A percentile compares a stretch with the other conserved stretches of the same genome.
phyloP scores from a whole-genome alignment of 345 rosid species.

The Arabidopsis arenosa region DNA sequence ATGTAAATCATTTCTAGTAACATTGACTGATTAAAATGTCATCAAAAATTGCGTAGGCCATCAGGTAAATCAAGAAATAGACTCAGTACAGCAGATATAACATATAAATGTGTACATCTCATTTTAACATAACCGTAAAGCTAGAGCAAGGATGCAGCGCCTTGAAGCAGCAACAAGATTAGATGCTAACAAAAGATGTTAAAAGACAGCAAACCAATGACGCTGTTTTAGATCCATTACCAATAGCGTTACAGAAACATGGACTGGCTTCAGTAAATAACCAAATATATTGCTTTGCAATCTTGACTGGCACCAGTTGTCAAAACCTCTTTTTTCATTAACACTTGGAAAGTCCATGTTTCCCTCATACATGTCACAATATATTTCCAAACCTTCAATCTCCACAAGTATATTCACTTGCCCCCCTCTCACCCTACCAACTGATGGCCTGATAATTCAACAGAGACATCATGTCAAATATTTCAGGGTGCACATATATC shows the following conservation, averaged over 20 bases:
- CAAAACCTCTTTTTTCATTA: slow-evolving; percentile 46
- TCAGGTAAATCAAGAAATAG: slow-evolving; percentile 3
- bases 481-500: slow-evolving; percentile 24
- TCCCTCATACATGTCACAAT: slow-evolving; percentile 61
- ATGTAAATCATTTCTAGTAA: slow-evolving; percentile 26
- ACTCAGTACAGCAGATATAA: slow-evolving; percentile 30
- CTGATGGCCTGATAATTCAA: slow-evolving; percentile 39
- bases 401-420: slow-evolving; percentile 75
- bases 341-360: slow-evolving; percentile 47
- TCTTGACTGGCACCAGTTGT: slow-evolving; percentile 49
- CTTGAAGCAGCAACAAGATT: slow-evolving; percentile 24
- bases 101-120: slow-evolving; percentile 3
- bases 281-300: slow-evolving; percentile 53
- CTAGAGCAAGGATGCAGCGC: slow-evolving; percentile 32
- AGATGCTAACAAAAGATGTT: slow-evolving; percentile 23
- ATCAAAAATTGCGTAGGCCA: slow-evolving; percentile 12
- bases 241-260: slow-evolving; percentile 66
- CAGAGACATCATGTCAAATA: slow-evolving; percentile 29
- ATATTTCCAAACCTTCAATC: slow-evolving; percentile 73
- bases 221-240: slow-evolving; percentile 47
- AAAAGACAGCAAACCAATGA: slow-evolving; percentile 23
- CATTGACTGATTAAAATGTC: slow-evolving; percentile 16
- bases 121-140: slow-evolving; percentile 25
- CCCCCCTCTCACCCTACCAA: slow-evolving; percentile 60
- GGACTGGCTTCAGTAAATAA: slow-evolving; percentile 64